Conservation (phyloP, 148 eudicot species). For the Rhododendron ferrugineum region DNA sequence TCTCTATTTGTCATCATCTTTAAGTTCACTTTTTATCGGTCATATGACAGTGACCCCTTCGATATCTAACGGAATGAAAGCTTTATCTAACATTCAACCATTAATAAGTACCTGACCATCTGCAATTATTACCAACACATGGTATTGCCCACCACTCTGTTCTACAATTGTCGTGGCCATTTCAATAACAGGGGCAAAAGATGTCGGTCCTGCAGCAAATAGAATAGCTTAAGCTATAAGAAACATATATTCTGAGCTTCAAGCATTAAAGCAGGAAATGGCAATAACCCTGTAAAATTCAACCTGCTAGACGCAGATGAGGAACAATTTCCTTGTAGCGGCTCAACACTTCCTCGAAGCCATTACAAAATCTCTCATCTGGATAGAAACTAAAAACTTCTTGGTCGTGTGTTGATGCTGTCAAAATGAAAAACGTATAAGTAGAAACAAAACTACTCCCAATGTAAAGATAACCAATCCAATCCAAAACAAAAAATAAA, state of each 20-base stretch:
- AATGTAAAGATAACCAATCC: not conserved
- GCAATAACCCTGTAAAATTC: not conserved
- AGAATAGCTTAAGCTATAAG: constrained; percentile 5
- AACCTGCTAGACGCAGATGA: constrained; percentile 80
- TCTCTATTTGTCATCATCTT: not conserved
- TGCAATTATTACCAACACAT: constrained; percentile 84
- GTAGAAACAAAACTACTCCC: constrained; percentile 5
- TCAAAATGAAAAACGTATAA: constrained; percentile 5
- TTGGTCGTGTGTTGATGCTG: constrained; percentile 95
- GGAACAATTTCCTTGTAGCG: constrained; percentile 80
- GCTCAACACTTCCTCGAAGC: constrained; percentile 83
- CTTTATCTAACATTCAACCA: not conserved
- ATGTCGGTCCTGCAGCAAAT: constrained; percentile 70
- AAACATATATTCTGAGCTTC: not conserved
- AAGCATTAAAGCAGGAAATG: constrained; percentile 5
- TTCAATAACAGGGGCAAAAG: constrained; percentile 92
- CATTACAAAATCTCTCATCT: constrained; percentile 70
- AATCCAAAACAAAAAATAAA: constrained; percentile 2
- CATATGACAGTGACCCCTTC: not conserved
- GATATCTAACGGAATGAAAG: not conserved
- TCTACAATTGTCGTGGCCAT: constrained; percentile 92
- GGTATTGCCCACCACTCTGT: constrained; percentile 93
- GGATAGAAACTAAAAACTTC: constrained; percentile 85
- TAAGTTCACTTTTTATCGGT: not conserved
- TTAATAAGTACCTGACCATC: constrained; percentile 78